A percentile compares a stretch with the other conserved stretches of the same genome.
Conservation (phyloP, 2,329 filamentous ascomycete genomes). For the Monosporascus sp. region DNA sequence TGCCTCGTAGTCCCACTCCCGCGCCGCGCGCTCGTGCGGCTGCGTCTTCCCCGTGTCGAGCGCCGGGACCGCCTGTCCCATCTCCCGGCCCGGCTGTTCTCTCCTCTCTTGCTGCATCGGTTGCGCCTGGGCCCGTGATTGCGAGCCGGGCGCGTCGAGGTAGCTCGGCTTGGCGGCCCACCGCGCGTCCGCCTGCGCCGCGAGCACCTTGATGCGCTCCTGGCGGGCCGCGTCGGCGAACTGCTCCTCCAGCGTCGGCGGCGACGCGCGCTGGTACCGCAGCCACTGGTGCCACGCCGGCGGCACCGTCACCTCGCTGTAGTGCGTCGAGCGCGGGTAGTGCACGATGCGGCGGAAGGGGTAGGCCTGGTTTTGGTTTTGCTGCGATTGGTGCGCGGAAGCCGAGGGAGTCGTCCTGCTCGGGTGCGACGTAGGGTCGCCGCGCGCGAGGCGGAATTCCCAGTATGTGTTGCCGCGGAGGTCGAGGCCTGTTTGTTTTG, state of each 20-base stretch:
- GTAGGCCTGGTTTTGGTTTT: conserved; percentile 21
- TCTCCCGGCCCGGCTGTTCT: conserved; percentile 17
- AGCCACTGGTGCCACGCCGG: conserved; percentile 67
- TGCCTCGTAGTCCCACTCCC: conserved; percentile 1
- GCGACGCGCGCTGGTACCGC: conserved; percentile 48
- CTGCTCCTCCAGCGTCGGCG: conserved; percentile 55
- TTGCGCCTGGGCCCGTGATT: conserved; percentile 21
- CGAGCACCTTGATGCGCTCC: conserved; percentile 48
- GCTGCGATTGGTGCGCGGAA: conserved; percentile 2
- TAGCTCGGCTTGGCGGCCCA: conserved; percentile 55
- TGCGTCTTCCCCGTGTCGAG: conserved; percentile 15
- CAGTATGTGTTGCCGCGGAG: conserved; percentile 64
- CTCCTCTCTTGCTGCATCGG: conserved; percentile 21
- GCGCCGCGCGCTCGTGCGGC: conserved; percentile 9
- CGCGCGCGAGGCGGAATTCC: conserved; percentile 54
- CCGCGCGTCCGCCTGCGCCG: conserved; percentile 55
- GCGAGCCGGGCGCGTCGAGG: conserved; percentile 7
- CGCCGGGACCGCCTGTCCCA: conserved; percentile 22
- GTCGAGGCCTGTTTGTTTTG: conserved; percentile 46
- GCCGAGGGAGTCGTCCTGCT: background rate
- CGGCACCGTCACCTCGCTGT: conserved; percentile 49
- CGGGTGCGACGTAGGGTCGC: conserved; percentile 14
- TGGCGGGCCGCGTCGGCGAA: conserved; percentile 46
- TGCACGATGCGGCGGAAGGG: conserved; percentile 59
- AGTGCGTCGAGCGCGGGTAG: conserved; percentile 49